Evolutionary conservation across 2,329 filamentous ascomycete species (phyloP), one percentile per base, ranked within the genome.

Genomic region (Exophiala bonariae): DNA sequence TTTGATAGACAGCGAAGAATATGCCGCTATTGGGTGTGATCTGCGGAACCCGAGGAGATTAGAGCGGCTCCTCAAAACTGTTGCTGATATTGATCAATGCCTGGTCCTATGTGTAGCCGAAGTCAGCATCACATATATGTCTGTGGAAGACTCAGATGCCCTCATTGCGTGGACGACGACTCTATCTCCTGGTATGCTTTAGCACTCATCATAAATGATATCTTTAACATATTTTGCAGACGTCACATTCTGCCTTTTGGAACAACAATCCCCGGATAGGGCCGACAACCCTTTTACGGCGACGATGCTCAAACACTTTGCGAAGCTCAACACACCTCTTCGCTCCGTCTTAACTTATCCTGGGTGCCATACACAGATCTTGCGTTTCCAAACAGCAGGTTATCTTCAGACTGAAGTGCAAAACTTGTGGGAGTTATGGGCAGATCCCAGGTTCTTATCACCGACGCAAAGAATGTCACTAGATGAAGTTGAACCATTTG

Each of bases 41-140:
- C 38, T 96, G 30, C 80, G 85, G 26, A 77, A 92, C 43, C 72
- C 90, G 4, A 62, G 73, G 17, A 73, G 71, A 13, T 72, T 96
- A 8, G 73, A 84, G 47, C 62, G 71, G 4, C 73, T 81, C 3
- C 68, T 96, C 18, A 75, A 76, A 14, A 68, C 68, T 9, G 74
- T 85, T 35, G 63, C 89, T 2, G 72, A 84, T 31, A 63, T 85
- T 13, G 63, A 76, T 1, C 70, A 79, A 6, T 82, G 79, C 49
- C 74, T 78, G 2, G 78, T 96, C 2, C 72, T 96, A 18, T 95
- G 93, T 59, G 79, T 90, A 19, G 90, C 90, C 1, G 92, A 97
- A 67, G 90, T 96, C 11, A 95, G 90, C 3, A 81, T 95, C 32
- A 93, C 89, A 1, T 95, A 95, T 60, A 95, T 96, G 88, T 82